Evolutionary conservation across 1,139 yeast genomes (phyloP).

Genomic region (Pichia cactophila): DNA sequence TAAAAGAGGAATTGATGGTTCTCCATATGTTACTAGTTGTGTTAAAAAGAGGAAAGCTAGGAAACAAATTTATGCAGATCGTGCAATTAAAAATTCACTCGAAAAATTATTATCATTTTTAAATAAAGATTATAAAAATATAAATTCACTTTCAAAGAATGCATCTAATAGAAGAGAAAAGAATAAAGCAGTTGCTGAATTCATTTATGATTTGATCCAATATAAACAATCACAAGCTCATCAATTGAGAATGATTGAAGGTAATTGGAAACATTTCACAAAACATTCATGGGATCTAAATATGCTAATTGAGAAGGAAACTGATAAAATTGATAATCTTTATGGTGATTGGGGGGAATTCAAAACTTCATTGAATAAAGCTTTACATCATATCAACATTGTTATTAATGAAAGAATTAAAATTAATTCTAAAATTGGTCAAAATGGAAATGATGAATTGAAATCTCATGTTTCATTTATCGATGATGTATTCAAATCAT

Average conservation of each 20-base stretch:
- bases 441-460: background rate
- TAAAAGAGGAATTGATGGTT: slow-evolving; percentile 2
- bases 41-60: slow-evolving; percentile 13
- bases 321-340: slow-evolving; percentile 1
- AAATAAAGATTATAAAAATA: slow-evolving; percentile 23
- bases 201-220: slow-evolving; percentile 22
- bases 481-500: background rate
- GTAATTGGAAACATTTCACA: slow-evolving; percentile 22
- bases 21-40: slow-evolving; percentile 9
- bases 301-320: slow-evolving; percentile 13
- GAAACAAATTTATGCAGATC: slow-evolving; percentile 16
- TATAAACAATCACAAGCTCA: slow-evolving; percentile 18
- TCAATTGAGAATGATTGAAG: slow-evolving; percentile 16
- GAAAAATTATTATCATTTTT: slow-evolving; percentile 18
- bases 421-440: slow-evolving; percentile 3
- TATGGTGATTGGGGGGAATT: slow-evolving; percentile 21
- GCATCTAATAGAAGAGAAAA: slow-evolving; percentile 20
- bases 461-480: slow-evolving; percentile 2
- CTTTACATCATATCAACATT: slow-evolving; percentile 16
- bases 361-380: slow-evolving; percentile 21
- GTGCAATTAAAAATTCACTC: slow-evolving; percentile 16
- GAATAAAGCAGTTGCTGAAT: slow-evolving; percentile 22
- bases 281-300: slow-evolving; percentile 12
- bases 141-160: slow-evolving; percentile 21
- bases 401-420: slow-evolving; percentile 14